Base-by-base conservation (phyloP, 2,329 filamentous ascomycete genomes). In the Fusarium begoniae region DNA sequence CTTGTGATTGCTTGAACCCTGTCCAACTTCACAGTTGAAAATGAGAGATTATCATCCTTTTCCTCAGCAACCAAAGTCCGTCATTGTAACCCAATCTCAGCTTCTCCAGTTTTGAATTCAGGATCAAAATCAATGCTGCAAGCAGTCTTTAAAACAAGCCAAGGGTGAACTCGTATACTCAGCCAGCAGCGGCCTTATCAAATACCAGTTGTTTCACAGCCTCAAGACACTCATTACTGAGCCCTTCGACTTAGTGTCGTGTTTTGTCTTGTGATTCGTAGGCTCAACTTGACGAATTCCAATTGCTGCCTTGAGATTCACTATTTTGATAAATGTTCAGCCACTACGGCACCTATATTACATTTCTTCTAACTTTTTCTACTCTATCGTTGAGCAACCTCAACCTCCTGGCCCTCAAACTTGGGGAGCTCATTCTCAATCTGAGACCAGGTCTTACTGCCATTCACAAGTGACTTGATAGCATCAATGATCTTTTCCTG, bases 401-500 rank as follows among this genome's bases (percentile, higher is more conserved):
- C 88, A 24, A 86, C 81, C 80, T 92, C 90, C 84, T 97, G 94
- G 58, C 91, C 90, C 83, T 95, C 92, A 82, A 98, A 98, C 72
- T 91, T 91, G 35, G 96, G 96, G 78, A 98, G 86, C 80, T 95
- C 91, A 73, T 89, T 87, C 82, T 92, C 88, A 43, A 98, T 87
- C 79, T 97, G 92, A 72, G 84, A 82, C 90, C 90, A 92, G 30
- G 83, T 83, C 85, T 91, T 91, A 77, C 76, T 82, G 54, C 84
- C 84, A 41, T 83, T 79, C 28, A 84, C 83, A 24, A 85, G 76
- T 66, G 88, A 89, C 82, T 89, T 89, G 77, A 96, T 89, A 35
- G 94, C 94, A 64, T 90, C 88, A 68, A 96, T 84, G 67, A 98
- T 94, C 81, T 92, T 92, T 45, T 93, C 92, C 81, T 96, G 90